These are phyloP conservation scores for Sporothrix mexicana DNA, from an alignment of 2,329 filamentous ascomycete species.

Conservation along the genomic window DNA sequence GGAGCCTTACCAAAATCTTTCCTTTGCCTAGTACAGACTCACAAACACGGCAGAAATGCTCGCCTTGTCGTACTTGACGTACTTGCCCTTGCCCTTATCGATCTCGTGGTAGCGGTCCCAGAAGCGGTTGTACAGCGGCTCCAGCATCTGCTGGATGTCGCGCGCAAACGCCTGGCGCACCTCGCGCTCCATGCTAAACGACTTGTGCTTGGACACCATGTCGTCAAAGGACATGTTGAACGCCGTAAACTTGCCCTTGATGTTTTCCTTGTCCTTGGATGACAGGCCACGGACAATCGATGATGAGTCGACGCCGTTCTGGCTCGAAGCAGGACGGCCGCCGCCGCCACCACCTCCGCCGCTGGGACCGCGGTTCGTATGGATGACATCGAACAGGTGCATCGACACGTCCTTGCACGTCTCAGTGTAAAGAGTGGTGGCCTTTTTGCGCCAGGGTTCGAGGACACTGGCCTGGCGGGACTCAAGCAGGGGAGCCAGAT, in stretches of 20 bases:
- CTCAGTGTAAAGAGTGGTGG: slow-evolving; percentile 79
- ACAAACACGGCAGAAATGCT: slow-evolving; percentile 72
- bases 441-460: slow-evolving; percentile 87
- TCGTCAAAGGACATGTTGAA: slow-evolving; percentile 95
- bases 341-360: slow-evolving; percentile 42
- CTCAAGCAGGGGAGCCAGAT: slow-evolving; percentile 74
- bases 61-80: slow-evolving; percentile 94
- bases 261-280: slow-evolving; percentile 92
- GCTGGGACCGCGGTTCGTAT: slow-evolving; percentile 72
- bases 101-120: slow-evolving; percentile 98
- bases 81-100: slow-evolving; percentile 97
- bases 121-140: slow-evolving; percentile 92
- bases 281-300: slow-evolving; percentile 82
- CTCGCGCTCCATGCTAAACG: slow-evolving; percentile 87
- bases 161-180: slow-evolving; percentile 79
- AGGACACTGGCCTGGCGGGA: slow-evolving; percentile 66
- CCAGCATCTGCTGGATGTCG: slow-evolving; percentile 89
- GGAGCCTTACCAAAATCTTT: no score
- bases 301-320: slow-evolving; percentile 73
- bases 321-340: slow-evolving; percentile 71
- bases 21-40: slow-evolving; percentile 52
- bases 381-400: slow-evolving; percentile 86
- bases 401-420: slow-evolving; percentile 87
- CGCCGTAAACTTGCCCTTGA: slow-evolving; percentile 92
- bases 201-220: slow-evolving; percentile 80